A percentile compares a stretch with the other conserved stretches of the same genome.
These are phyloP conservation scores for Neofusicoccum parvum DNA, from an alignment of 2,329 filamentous ascomycete genomes.

Conservation along the genomic window DNA sequence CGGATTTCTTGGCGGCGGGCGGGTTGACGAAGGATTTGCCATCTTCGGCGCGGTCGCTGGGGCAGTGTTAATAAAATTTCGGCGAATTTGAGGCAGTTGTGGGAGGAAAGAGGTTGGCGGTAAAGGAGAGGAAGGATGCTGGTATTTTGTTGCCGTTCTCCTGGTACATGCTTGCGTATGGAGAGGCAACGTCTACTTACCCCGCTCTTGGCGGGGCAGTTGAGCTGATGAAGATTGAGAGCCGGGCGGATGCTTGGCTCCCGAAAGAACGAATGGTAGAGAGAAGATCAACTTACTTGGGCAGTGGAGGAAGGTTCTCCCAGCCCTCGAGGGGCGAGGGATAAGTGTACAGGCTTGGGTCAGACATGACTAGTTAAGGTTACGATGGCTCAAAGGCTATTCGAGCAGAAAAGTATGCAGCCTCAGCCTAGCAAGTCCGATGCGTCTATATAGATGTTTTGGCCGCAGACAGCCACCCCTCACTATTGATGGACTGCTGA, in stretches of 20 bases:
- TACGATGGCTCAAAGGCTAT: too few relatives aligned
- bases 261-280: too few relatives aligned
- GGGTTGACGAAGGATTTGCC: conserved; percentile 78
- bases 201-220: not conserved
- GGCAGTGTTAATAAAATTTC: not conserved
- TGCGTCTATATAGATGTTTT: not conserved
- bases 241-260: not conserved
- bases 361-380: conserved; percentile 35
- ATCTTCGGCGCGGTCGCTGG: conserved; percentile 64
- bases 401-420: not conserved
- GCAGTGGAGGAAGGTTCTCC: conserved; percentile 57
- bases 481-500: not conserved
- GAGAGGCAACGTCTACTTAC: not conserved
- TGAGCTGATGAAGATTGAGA: not conserved
- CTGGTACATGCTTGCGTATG: not conserved
- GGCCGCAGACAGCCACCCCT: not conserved
- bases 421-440: not conserved
- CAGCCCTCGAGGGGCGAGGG: conserved; percentile 62
- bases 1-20: conserved; percentile 60
- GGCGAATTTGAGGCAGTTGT: not conserved
- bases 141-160: not conserved
- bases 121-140: not conserved
- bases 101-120: not conserved
- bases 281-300: conserved; percentile 40
- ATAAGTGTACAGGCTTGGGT: conserved; percentile 51